phyloP scores from a whole-genome alignment of 2,329 filamentous ascomycete species.

The Chalara sp. region DNA sequence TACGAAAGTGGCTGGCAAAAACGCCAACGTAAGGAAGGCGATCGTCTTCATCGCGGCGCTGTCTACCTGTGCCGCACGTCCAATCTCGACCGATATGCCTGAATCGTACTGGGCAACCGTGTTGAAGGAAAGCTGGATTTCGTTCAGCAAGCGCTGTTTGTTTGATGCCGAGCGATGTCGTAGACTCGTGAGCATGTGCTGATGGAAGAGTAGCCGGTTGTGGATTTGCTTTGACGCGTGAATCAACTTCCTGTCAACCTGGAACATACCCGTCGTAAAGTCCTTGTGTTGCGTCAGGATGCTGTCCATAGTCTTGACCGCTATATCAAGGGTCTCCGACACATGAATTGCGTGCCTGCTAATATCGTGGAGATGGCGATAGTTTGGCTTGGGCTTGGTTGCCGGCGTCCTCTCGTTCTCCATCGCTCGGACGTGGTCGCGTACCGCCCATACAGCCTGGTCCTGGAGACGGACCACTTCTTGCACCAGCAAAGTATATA shows the following conservation, averaged over 20 bases:
- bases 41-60: constrained; percentile 45
- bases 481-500: no score
- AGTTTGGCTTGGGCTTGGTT: background rate
- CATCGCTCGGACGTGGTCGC: no score
- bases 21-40: constrained; percentile 39
- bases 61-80: constrained; percentile 34
- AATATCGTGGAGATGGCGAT: background rate
- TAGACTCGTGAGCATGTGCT: no score
- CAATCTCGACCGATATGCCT: constrained; percentile 31
- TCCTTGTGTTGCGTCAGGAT: background rate
- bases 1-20: constrained; percentile 20
- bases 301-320: background rate
- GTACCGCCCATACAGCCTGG: no score
- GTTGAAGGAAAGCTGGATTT: constrained; percentile 28
- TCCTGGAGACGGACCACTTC: no score
- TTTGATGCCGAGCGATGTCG: no score
- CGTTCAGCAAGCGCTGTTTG: background rate
- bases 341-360: background rate
- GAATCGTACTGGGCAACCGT: constrained; percentile 36
- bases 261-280: background rate
- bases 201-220: background rate
- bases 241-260: background rate
- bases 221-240: background rate
- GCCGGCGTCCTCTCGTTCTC: no score
- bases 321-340: background rate